phyloP scores from a whole-genome alignment of 306 rosid genomes.

The Cicer chorassanicum region DNA sequence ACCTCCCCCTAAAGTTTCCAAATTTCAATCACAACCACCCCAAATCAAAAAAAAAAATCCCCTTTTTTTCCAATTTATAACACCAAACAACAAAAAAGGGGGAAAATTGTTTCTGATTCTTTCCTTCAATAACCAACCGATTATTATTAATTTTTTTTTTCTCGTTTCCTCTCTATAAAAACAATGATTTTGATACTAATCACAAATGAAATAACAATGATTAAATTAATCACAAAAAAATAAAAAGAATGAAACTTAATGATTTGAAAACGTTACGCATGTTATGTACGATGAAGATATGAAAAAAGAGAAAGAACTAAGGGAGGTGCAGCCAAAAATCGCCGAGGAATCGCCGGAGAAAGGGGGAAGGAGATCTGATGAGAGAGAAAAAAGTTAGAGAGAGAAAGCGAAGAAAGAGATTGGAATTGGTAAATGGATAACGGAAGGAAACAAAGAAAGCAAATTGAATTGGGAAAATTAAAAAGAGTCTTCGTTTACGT shows the following conservation, averaged over 20 bases:
- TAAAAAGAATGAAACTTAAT: constrained; percentile 13
- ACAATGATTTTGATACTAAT: constrained; percentile 37
- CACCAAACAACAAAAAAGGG: constrained; percentile 33
- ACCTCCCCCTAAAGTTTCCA: constrained; percentile 55
- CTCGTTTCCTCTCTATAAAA: background rate
- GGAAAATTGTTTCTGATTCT: constrained; percentile 25
- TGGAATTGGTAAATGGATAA: constrained; percentile 45
- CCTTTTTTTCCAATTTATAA: constrained; percentile 11
- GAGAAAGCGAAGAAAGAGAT: constrained; percentile 47
- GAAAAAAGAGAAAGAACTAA: constrained; percentile 39
- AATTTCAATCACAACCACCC: constrained; percentile 48
- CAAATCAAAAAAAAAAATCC: constrained; percentile 35
- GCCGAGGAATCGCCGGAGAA: constrained; percentile 54
- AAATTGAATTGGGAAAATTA: constrained; percentile 3
- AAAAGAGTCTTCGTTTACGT: constrained; percentile 51
- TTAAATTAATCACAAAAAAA: constrained; percentile 38
- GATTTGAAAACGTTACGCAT: background rate
- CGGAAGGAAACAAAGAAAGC: constrained; percentile 40
- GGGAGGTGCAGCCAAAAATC: constrained; percentile 37
- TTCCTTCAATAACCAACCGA: constrained; percentile 6
- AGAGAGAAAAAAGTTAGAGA: constrained; percentile 52
- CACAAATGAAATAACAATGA: constrained; percentile 43
- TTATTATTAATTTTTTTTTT: background rate
- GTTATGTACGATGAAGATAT: constrained; percentile 41
- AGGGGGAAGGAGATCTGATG: constrained; percentile 55